A percentile compares a stretch with the other conserved stretches of the same genome.
Conservation (phyloP, 176 grass and related monocot genomes). For the Paspalum notatum region DNA sequence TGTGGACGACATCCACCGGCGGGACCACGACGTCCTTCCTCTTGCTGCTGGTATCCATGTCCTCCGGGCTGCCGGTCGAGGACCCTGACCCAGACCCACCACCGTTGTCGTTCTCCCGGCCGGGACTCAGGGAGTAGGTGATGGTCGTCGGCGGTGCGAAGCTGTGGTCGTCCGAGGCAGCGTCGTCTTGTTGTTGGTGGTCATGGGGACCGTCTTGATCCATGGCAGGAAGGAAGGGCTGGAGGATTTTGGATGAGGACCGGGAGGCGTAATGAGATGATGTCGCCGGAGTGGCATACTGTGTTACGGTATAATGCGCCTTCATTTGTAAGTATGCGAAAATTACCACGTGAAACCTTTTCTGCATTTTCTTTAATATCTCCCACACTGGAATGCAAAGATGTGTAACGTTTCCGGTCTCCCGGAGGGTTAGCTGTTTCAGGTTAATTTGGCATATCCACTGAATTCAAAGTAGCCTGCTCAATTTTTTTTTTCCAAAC, state of each 20-base stretch:
- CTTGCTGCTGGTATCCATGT: neutral
- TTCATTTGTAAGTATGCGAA: neutral
- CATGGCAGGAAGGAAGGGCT: slow-evolving; percentile 9
- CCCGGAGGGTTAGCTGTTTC: neutral
- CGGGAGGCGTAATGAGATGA: neutral
- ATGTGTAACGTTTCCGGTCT: neutral
- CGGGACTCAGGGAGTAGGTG: slow-evolving; percentile 15
- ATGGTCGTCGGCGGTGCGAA: neutral
- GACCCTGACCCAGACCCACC: neutral
- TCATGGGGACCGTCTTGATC: neutral
- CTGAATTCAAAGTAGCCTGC: neutral
- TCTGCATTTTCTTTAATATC: neutral
- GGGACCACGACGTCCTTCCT: neutral
- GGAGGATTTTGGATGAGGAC: neutral
- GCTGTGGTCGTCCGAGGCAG: neutral
- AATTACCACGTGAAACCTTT: neutral
- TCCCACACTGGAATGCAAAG: neutral
- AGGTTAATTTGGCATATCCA: neutral
- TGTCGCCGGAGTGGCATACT: neutral
- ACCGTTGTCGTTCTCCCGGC: neutral
- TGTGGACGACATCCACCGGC: too few species aligned
- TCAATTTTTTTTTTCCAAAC: neutral
- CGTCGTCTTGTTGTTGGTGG: neutral
- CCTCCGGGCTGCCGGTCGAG: neutral
- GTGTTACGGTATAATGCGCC: neutral